Evolutionary conservation across 805 yeast species (phyloP).

Genomic region (Saturnispora mendoncae): DNA sequence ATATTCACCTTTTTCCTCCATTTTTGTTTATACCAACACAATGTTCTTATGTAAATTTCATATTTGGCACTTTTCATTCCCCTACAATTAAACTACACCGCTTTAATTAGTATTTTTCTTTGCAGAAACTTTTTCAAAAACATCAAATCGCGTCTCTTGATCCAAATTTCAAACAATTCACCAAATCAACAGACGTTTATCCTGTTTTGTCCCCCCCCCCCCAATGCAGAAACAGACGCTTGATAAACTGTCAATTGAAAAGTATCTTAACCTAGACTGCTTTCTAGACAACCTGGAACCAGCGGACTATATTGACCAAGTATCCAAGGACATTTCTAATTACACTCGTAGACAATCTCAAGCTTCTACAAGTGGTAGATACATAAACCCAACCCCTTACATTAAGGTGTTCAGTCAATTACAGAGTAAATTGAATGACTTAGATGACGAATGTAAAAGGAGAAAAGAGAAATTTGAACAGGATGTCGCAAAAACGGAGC

Average conservation of each 20-base stretch:
- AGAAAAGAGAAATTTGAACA: conserved; percentile 44
- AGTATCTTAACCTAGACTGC: conserved; percentile 35
- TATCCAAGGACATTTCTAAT: conserved; percentile 35
- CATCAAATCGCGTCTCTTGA: no score
- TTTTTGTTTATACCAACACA: no score
- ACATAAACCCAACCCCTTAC: conserved; percentile 86
- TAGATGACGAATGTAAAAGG: conserved; percentile 47
- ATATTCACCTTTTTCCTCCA: no score
- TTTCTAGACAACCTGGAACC: conserved; percentile 64
- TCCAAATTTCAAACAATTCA: no score
- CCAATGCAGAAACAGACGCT: conserved; percentile 18
- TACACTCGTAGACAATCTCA: conserved; percentile 1
- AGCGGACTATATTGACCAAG: conserved; percentile 70
- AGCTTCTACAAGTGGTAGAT: conserved; percentile 32
- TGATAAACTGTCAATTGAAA: conserved; percentile 25
- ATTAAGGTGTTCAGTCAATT: conserved; percentile 89
- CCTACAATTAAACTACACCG: no score
- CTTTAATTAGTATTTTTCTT: no score
- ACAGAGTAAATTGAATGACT: conserved; percentile 54
- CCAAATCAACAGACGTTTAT: no score
- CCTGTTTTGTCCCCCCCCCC: no score
- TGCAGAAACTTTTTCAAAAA: no score
- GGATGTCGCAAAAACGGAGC: conserved; percentile 53
- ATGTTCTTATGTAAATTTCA: no score
- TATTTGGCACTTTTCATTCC: no score